Base-by-base conservation (phyloP, 2,329 filamentous ascomycete genomes). In the Alternaria metachromatica region DNA sequence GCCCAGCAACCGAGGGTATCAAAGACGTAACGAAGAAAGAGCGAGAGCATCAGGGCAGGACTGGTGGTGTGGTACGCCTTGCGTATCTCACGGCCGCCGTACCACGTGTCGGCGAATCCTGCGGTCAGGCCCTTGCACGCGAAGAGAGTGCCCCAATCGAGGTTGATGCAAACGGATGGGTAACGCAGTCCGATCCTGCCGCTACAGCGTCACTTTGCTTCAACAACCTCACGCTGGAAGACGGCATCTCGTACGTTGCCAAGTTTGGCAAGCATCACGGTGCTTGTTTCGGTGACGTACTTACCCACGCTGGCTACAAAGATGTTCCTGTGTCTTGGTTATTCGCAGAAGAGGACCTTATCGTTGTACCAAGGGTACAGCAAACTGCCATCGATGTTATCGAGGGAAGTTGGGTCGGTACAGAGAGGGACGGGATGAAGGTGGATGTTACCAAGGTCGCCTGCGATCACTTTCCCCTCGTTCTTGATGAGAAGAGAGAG, bases 251-350 rank as follows among this genome's bases (percentile, higher is more conserved):
- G 18, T 67, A 59, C 56, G 69, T 66, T 2, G 54, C 60, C 21
- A 64, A 62, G 11, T 72, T 74, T 28, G 44, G 65, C 3, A 65
- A 64, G 12, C 82, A 84, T 51, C 81, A 79, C 0, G 64, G 72
- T 9, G 60, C 71, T 11, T 76, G 73, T 48, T 83, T 84, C 63
- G 58, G 48, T 0, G 72, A 72, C 20, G 64, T 70, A 4, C 63
- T 84, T 44, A 81, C 78, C 2, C 74, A 84, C 65, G 62, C 77
- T 3, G 81, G 80, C 0, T 84, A 82, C 63, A 80, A 79, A 58
- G 75, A 83, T 37, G 70, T 82, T 2, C 79, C 79, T 0, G 78
- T 80, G 3, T 82, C 78, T 1, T 84, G 80, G 61, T 67, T 84
- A 9, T 71, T 84, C 12, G 80, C 78, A 43, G 77, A 80, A 48